A percentile compares a stretch with the other conserved stretches of the same genome.
Evolutionary conservation across 1,284 basidiomycete species (phyloP).

Genomic region (Apiotrichum laibachii): DNA sequence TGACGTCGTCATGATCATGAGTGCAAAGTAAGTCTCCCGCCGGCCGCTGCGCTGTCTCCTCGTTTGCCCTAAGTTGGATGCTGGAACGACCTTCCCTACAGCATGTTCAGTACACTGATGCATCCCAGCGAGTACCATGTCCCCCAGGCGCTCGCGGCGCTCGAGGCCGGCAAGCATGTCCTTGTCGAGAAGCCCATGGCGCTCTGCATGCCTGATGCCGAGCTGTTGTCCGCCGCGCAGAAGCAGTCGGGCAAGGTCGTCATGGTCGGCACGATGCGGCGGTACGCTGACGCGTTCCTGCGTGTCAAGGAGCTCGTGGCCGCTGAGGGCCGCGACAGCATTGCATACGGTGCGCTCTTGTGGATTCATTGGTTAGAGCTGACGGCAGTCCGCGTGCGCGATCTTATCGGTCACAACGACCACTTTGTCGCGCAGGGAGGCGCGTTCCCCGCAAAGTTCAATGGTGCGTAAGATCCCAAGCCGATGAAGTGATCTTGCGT

Average conservation of each 20-base stretch:
- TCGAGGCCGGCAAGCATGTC: slow-evolving; percentile 32
- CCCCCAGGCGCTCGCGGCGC: slow-evolving; percentile 19
- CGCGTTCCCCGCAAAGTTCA: slow-evolving; percentile 15
- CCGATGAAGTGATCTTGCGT: slow-evolving; percentile 4
- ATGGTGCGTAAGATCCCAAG: background rate
- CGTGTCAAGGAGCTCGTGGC: slow-evolving; percentile 41
- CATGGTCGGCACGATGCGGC: slow-evolving; percentile 51
- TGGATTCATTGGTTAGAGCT: background rate
- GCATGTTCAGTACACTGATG: background rate
- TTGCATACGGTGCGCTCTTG: slow-evolving; percentile 14
- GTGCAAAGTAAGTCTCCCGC: slow-evolving; percentile 25
- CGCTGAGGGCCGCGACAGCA: slow-evolving; percentile 1
- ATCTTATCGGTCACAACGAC: slow-evolving; percentile 53
- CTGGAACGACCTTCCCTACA: too few relatives aligned
- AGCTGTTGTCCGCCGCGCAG: slow-evolving; percentile 27
- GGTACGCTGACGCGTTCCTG: slow-evolving; percentile 49
- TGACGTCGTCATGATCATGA: slow-evolving; percentile 42
- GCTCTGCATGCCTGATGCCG: slow-evolving; percentile 27
- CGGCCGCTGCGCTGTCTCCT: too few relatives aligned
- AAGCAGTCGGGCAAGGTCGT: slow-evolving; percentile 23
- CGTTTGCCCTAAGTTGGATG: too few relatives aligned
- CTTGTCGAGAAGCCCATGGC: slow-evolving; percentile 47
- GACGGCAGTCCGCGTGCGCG: slow-evolving; percentile 42
- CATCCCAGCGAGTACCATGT: slow-evolving; percentile 19
- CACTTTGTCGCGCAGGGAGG: slow-evolving; percentile 36